Base-by-base conservation (phyloP, 352 stramenopile genomes). In the Halophytophthora polymorphica region DNA sequence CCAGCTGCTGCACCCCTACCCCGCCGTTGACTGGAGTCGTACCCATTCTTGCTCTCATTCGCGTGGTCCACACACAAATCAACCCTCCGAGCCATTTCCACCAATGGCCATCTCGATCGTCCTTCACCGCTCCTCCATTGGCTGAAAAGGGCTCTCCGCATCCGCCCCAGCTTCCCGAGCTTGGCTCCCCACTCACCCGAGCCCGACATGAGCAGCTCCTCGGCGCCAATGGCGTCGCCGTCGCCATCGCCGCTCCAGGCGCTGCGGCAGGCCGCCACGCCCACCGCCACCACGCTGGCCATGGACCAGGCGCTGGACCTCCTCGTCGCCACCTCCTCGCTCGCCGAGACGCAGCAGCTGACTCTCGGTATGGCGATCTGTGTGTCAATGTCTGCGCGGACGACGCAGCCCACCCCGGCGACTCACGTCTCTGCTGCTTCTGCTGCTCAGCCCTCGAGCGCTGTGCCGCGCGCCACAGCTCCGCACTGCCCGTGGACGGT, bases 331-430 rank as follows among this genome's bases (percentile, higher is more conserved):
- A 66, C 55, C 3, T 10, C 21, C 3, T 68, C 53, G 1, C 53
- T 73, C 14, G 25, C 28, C 2, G 60, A 71, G 37, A 15, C 53
- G 45, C 67, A 77, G 39, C 62, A 69, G 15, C 54, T 75, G 35
- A 53, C 56, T 23, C 51, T 60, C 18, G 62, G 66, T 74, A 34
- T 22, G 65, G 55, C n/a, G 4, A 29, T 36, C 21, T 18, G 37
- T 19, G 22, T 41, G 4, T 15, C 15, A 8, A 21, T 10, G 33
- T 46, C n/a, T n/a, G n/a, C n/a, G n/a, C n/a, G n/a, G n/a, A 37
- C 45, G 35, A 19, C n/a, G 17, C 25, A 36, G 2, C 17, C 12
- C 43, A 12, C 14, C 6, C 39, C 47, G 21, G 45, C 33, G 18
- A 3, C 50, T 14, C 56, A 56, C 56, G 44, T 50, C 22, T 43